A percentile compares a stretch with the other conserved stretches of the same genome.
phyloP scores from a whole-genome alignment of 805 yeast genomes.

The Kodamaea neixiangensis region DNA sequence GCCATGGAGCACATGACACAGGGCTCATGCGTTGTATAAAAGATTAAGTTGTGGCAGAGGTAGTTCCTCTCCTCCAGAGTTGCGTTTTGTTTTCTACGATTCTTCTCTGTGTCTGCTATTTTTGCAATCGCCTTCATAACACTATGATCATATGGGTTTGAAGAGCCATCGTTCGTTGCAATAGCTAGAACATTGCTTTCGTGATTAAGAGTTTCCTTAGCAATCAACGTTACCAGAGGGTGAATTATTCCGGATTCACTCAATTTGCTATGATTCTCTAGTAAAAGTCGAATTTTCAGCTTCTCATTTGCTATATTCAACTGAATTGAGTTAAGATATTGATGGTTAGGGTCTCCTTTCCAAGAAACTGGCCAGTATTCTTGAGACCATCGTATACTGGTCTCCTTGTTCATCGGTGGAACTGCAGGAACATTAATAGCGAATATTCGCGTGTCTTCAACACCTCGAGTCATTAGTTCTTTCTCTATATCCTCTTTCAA shows the following conservation, averaged over 20 bases:
- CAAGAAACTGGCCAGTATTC: constrained; percentile 86
- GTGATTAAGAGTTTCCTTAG: constrained; percentile 50
- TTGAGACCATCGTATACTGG: constrained; percentile 63
- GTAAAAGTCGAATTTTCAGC: constrained; percentile 21
- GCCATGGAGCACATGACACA: constrained; percentile 98
- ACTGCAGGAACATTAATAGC: constrained; percentile 51
- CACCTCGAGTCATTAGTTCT: constrained; percentile 9
- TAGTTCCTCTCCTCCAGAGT: constrained; percentile 40
- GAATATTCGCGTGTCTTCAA: constrained; percentile 16
- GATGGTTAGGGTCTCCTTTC: constrained; percentile 89
- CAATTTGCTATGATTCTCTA: constrained; percentile 4
- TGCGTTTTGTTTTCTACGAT: constrained; percentile 23
- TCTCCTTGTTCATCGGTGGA: constrained; percentile 73
- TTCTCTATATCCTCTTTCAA: constrained; percentile 21
- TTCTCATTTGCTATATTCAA: constrained; percentile 50
- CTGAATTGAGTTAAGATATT: constrained; percentile 56
- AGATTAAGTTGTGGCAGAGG: constrained; percentile 73
- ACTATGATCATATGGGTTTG: constrained; percentile 68
- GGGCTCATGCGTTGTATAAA: constrained; percentile 92
- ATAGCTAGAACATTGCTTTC: constrained; percentile 34
- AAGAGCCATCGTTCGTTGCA: constrained; percentile 38
- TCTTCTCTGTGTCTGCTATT: constrained; percentile 60
- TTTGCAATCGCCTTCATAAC: constrained; percentile 67
- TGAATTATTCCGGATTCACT: constrained; percentile 9
- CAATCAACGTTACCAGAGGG: constrained; percentile 64